Evolutionary conservation across 2,329 filamentous ascomycete species (phyloP).

Genomic region (Alternaria longipes): DNA sequence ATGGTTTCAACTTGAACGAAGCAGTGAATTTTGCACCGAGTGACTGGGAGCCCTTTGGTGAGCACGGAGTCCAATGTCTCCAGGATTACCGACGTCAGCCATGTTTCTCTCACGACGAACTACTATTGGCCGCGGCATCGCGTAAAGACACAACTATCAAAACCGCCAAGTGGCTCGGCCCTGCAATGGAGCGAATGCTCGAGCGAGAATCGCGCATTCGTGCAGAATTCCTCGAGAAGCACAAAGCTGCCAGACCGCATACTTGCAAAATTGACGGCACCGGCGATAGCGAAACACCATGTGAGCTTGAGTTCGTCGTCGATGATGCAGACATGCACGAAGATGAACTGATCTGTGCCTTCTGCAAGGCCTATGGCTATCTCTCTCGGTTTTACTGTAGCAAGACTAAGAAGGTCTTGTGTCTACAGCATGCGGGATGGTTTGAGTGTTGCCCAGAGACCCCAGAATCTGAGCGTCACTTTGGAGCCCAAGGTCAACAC

Average conservation of each 20-base stretch:
- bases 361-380: slow-evolving; percentile 93
- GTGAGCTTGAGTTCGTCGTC: slow-evolving; percentile 43
- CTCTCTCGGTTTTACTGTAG: slow-evolving; percentile 89
- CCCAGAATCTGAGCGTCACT: slow-evolving; percentile 73
- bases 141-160: slow-evolving; percentile 79
- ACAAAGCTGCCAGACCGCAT: slow-evolving; percentile 59
- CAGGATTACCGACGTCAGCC: slow-evolving; percentile 90
- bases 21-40: slow-evolving; percentile 96
- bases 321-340: slow-evolving; percentile 79
- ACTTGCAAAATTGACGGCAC: slow-evolving; percentile 63
- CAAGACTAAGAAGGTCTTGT: slow-evolving; percentile 81
- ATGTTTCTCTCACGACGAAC: slow-evolving; percentile 96
- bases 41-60: slow-evolving; percentile 94
- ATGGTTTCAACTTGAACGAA: slow-evolving; percentile 98
- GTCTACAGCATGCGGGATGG: slow-evolving; percentile 80
- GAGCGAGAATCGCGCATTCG: slow-evolving; percentile 76
- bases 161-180: slow-evolving; percentile 93
- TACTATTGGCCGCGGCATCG: slow-evolving; percentile 88
- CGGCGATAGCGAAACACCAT: slow-evolving; percentile 39
- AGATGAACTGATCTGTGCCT: slow-evolving; percentile 89
- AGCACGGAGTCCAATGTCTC: slow-evolving; percentile 83
- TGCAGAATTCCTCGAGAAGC: slow-evolving; percentile 72
- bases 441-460: slow-evolving; percentile 79
- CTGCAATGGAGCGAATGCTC: slow-evolving; percentile 81
- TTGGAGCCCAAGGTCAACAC: slow-evolving; percentile 65